phyloP scores from a whole-genome alignment of 2,329 filamentous ascomycete species.

The Arthroderma uncinatum region DNA sequence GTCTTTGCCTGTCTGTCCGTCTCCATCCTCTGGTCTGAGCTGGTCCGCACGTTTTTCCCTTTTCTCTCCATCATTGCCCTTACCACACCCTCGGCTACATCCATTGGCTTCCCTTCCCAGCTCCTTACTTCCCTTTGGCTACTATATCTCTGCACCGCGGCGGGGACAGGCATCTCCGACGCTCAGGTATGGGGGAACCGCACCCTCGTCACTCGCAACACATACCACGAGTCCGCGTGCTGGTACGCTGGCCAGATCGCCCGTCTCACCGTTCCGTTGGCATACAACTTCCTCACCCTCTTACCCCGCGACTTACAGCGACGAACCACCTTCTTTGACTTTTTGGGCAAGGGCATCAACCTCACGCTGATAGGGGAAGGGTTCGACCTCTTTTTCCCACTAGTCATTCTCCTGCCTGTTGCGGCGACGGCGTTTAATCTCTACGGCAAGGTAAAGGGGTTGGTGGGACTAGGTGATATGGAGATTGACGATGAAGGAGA shows the following conservation, averaged over 20 bases:
- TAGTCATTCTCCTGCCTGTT: slow-evolving; percentile 77
- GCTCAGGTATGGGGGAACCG: slow-evolving; percentile 97
- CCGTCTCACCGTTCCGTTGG: slow-evolving; percentile 79
- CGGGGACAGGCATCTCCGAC: slow-evolving; percentile 76
- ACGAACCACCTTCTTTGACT: slow-evolving; percentile 74
- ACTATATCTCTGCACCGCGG: slow-evolving; percentile 88
- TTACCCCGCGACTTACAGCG: slow-evolving; percentile 60
- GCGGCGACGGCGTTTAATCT: slow-evolving; percentile 77
- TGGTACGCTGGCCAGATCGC: slow-evolving; percentile 94
- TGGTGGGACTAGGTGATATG: slow-evolving; percentile 68
- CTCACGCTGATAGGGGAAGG: slow-evolving; percentile 70
- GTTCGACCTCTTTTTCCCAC: slow-evolving; percentile 81
- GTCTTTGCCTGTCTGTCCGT: slow-evolving; percentile 64
- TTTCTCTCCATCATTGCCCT: slow-evolving; percentile 60
- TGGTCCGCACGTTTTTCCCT: slow-evolving; percentile 71
- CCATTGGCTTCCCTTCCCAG: slow-evolving; percentile 79
- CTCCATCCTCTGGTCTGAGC: slow-evolving; percentile 85
- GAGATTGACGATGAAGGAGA: slow-evolving; percentile 56
- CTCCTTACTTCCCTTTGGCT: slow-evolving; percentile 78
- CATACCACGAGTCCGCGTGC: slow-evolving; percentile 82
- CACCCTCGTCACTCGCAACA: slow-evolving; percentile 79
- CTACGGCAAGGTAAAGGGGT: slow-evolving; percentile 66
- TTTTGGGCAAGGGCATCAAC: slow-evolving; percentile 73
- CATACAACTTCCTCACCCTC: slow-evolving; percentile 95
- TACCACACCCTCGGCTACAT: slow-evolving; percentile 56